Evolutionary conservation across 2,329 filamentous ascomycete genomes (phyloP).

Genomic region (Didymellaceae sp.): DNA sequence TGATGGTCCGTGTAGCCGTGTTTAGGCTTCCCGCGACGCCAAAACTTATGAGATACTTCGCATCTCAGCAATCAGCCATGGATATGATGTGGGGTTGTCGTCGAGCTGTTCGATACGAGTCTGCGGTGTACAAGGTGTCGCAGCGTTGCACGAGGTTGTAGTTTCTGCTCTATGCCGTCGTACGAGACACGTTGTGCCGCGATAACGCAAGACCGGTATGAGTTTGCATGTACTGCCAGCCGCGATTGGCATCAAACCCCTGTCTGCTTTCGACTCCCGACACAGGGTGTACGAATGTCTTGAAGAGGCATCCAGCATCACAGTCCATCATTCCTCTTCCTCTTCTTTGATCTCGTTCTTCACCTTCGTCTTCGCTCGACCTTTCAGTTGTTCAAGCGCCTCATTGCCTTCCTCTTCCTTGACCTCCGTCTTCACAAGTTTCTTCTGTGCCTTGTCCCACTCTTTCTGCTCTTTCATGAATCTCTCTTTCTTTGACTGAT

Average conservation of each 20-base stretch:
- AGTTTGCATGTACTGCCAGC: neutral
- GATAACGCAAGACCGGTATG: too few relatives aligned
- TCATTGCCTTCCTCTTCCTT: conserved; percentile 3
- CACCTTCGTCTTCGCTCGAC: neutral
- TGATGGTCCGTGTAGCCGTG: conserved; percentile 33
- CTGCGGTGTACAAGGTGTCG: too few relatives aligned
- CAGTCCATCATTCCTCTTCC: neutral
- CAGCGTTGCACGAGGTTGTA: neutral
- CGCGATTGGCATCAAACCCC: neutral
- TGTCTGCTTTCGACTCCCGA: neutral
- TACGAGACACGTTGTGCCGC: neutral
- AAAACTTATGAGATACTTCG: neutral
- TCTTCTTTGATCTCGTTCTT: conserved; percentile 5
- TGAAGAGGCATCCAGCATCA: too few relatives aligned
- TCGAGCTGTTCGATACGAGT: too few relatives aligned
- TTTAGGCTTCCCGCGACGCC: conserved; percentile 9
- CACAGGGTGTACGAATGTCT: too few relatives aligned
- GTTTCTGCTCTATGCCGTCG: neutral
- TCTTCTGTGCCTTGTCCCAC: conserved; percentile 45
- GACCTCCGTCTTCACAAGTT: conserved; percentile 5
- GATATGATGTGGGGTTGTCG: neutral
- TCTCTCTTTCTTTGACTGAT: conserved; percentile 53
- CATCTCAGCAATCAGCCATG: neutral
- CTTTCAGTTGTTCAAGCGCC: neutral
- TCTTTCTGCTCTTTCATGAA: conserved; percentile 57